Evolutionary conservation across 495 filamentous ascomycete species (phyloP).

Genomic region (Aspergillus panamensis): DNA sequence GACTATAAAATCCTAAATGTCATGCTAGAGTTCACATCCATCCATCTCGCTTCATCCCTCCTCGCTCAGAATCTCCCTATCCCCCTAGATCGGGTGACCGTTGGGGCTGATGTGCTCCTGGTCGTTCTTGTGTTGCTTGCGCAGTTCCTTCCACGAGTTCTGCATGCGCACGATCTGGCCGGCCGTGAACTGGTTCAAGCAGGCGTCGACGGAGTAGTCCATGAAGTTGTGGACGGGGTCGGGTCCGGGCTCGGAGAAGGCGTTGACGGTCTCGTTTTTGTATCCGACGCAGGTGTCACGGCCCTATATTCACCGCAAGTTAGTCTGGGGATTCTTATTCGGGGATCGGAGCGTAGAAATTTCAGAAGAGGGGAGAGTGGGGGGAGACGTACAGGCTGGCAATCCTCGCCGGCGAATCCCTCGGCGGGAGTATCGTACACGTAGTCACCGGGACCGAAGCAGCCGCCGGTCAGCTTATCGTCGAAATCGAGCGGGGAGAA

Average conservation of each 20-base stretch:
- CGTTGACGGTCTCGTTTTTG: background rate
- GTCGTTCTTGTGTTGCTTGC: background rate
- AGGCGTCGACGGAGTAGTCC: slow-evolving; percentile 5
- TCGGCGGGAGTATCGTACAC: slow-evolving; percentile 1
- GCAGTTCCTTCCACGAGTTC: background rate
- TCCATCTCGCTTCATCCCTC: background rate
- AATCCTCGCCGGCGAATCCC: background rate
- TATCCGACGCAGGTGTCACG: slow-evolving; percentile 2
- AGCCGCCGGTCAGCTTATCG: background rate
- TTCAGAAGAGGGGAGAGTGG: too few species aligned
- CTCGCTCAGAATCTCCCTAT: background rate
- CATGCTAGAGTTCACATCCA: background rate
- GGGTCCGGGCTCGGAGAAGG: background rate
- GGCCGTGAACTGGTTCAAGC: background rate
- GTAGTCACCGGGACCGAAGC: background rate
- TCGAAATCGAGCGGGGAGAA: background rate
- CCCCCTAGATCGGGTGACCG: background rate
- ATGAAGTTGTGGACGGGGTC: slow-evolving; percentile 7
- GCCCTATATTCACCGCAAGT: background rate
- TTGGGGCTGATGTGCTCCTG: background rate
- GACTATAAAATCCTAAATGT: background rate
- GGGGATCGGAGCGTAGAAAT: background rate
- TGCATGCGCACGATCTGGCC: slow-evolving; percentile 3
- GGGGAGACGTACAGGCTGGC: background rate
- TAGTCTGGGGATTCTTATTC: background rate